A percentile compares a stretch with the other conserved stretches of the same genome.
Evolutionary conservation across 1,284 basidiomycete genomes (phyloP).

Genomic region (Xerocomus nothofagi): DNA sequence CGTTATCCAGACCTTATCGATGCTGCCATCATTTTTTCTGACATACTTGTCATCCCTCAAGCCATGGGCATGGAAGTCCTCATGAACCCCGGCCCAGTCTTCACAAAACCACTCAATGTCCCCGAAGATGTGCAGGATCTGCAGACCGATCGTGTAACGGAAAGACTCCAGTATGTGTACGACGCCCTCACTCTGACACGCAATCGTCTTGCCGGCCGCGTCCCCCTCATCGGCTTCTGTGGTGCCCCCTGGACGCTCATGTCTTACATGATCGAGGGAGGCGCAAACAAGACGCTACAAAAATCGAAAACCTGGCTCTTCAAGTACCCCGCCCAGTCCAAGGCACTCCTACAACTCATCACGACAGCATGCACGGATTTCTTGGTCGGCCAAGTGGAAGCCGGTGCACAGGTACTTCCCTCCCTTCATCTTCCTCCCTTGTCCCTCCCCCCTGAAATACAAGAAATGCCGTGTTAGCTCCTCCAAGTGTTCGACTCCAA

Average conservation of each 20-base stretch:
- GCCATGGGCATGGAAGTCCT: conserved; percentile 93
- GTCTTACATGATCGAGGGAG: conserved; percentile 96
- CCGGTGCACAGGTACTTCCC: conserved; percentile 82
- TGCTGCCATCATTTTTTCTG: conserved; percentile 95
- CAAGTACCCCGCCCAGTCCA: conserved; percentile 81
- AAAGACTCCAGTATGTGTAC: conserved; percentile 88
- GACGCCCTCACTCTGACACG: conserved; percentile 85
- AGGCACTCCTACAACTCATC: conserved; percentile 72
- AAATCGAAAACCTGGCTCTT: conserved; percentile 93
- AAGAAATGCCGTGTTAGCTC: conserved; percentile 51
- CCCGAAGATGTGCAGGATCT: conserved; percentile 74
- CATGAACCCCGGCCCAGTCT: conserved; percentile 90
- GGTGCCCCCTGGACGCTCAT: conserved; percentile 97
- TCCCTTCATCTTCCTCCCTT: background rate
- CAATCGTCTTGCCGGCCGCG: conserved; percentile 75
- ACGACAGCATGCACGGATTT: conserved; percentile 86
- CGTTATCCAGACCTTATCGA: conserved; percentile 84
- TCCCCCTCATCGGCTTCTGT: conserved; percentile 93
- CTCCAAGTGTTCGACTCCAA: conserved; percentile 96
- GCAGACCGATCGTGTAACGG: conserved; percentile 69
- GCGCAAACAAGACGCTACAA: conserved; percentile 84
- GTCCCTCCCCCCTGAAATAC: background rate
- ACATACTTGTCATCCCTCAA: conserved; percentile 95
- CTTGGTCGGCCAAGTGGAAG: conserved; percentile 87
- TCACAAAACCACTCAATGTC: conserved; percentile 79